These are phyloP conservation scores for Parathielavia hyrcaniae DNA, from an alignment of 495 filamentous ascomycete genomes.

Conservation along the genomic window DNA sequence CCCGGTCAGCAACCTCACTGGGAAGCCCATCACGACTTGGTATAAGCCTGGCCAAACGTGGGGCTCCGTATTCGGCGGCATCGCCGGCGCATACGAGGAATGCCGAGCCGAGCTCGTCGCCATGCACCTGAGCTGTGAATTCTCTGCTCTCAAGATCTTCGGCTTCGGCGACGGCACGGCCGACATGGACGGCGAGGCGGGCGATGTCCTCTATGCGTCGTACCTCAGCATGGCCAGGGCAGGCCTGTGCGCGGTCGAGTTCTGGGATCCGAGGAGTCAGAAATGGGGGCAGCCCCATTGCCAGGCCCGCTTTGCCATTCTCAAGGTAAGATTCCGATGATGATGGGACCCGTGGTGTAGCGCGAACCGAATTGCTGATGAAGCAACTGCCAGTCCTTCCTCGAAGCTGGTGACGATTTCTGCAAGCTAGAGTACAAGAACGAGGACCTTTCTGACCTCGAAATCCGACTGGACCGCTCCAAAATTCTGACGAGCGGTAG, in stretches of 20 bases:
- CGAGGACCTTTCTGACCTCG: constrained; percentile 72
- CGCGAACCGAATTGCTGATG: constrained; percentile 4
- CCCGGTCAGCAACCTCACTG: constrained; percentile 70
- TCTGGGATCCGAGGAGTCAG: constrained; percentile 76
- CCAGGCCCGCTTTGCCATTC: constrained; percentile 88
- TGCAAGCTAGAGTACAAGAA: constrained; percentile 68
- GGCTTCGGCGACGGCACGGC: constrained; percentile 71
- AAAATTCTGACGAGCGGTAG: constrained; percentile 64
- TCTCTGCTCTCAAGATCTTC: constrained; percentile 81
- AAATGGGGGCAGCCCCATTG: constrained; percentile 97
- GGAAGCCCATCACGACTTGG: constrained; percentile 71
- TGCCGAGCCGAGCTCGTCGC: constrained; percentile 76
- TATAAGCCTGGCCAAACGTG: constrained; percentile 94
- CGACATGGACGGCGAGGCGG: constrained; percentile 68
- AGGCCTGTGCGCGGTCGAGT: constrained; percentile 75
- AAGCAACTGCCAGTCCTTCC: constrained; percentile 62
- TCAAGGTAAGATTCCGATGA: constrained; percentile 45
- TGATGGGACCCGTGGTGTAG: neutral
- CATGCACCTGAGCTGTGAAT: constrained; percentile 88
- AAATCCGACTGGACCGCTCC: constrained; percentile 69
- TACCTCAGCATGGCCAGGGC: constrained; percentile 92
- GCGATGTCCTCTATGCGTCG: constrained; percentile 74
- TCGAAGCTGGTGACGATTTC: constrained; percentile 76
- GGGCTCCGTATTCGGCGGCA: constrained; percentile 81
- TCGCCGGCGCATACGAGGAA: constrained; percentile 79